These are phyloP conservation scores for Teunomyces gatunensis DNA, from an alignment of 805 yeast species.

Conservation along the genomic window DNA sequence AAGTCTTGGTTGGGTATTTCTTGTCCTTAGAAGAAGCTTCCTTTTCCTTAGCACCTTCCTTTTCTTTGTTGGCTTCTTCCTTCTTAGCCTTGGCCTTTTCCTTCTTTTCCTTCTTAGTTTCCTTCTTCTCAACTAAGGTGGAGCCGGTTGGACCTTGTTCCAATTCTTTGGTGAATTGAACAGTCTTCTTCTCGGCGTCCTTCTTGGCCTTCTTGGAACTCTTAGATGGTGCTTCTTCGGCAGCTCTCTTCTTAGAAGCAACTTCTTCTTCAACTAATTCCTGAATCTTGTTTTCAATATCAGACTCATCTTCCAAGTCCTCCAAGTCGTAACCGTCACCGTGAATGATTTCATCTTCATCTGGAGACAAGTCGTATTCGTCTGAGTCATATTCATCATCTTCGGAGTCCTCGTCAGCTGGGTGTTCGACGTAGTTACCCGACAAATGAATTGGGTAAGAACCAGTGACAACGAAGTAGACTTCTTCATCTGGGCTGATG, in stretches of 20 bases:
- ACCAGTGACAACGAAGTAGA: slow-evolving; percentile 92
- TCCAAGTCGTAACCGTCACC: slow-evolving; percentile 56
- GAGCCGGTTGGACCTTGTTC: slow-evolving; percentile 90
- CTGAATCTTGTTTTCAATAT: slow-evolving; percentile 69
- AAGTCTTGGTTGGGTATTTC: slow-evolving; percentile 69
- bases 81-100: slow-evolving; percentile 17
- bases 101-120: slow-evolving; percentile 22
- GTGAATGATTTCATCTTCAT: slow-evolving; percentile 65
- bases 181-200: slow-evolving; percentile 57
- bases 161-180: slow-evolving; percentile 83
- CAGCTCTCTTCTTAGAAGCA: slow-evolving; percentile 32
- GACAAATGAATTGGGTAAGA: slow-evolving; percentile 88
- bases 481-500: slow-evolving; percentile 90
- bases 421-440: slow-evolving; percentile 96
- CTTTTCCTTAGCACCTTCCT: slow-evolving; percentile 15
- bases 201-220: slow-evolving; percentile 28
- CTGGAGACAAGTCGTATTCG: slow-evolving; percentile 70
- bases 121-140: slow-evolving; percentile 25
- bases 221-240: slow-evolving; percentile 30
- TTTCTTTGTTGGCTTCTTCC: slow-evolving; percentile 18
- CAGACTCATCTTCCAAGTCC: slow-evolving; percentile 66
- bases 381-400: slow-evolving; percentile 50
- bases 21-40: slow-evolving; percentile 24
- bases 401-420: slow-evolving; percentile 71
- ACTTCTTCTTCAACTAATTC: slow-evolving; percentile 67